Evolutionary conservation across 495 filamentous ascomycete genomes (phyloP), one percentile per base, ranked within the genome.

Genomic region (Lineolata rhizophorae): DNA sequence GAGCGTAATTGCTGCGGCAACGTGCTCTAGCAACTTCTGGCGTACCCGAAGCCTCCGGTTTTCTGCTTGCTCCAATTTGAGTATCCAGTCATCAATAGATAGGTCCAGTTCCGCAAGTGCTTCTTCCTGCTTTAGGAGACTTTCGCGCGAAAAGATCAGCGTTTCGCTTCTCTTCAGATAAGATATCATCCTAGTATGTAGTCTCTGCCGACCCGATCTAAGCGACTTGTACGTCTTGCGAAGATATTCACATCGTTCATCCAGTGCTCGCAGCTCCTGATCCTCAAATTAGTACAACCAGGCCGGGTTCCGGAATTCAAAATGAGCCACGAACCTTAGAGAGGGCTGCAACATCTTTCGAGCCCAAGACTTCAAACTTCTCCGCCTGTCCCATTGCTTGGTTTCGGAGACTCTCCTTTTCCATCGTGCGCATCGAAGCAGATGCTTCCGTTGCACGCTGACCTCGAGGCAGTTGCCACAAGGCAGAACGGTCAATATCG

Each of bases 61-160:
- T 53, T 81, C 75, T n/a, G 71, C 72, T 35, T 69, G 64, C 39
- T 79, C 75, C 3, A 78, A 63, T 46, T 78, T 80, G 38, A 37
- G 52, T 18, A 76, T 62, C 71, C 76, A 81, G 40, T 76, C 70
- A 39, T 80, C 75, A 39, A 81, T 79, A 16, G 67, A 69, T n/a
- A 56, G 47, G 40, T 81, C 74, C 12, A 80, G 61, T 41, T 77
- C 72, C 1, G 63, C 62, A 15, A 81, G 55, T 5, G 73, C 68
- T 46, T 79, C 73, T 45, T 78, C 73, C 43, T 81, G 76, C 51
- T 71, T 76, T 34, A 80, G 56, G 31, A 81, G 62, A 27, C 57
- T 64, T 25, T 79, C 75, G 30, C 65, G 57, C 27, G 64, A 74
- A 44, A 78, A 74, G 32, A 59, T 67, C 21, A 69, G 64, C 11